These are phyloP conservation scores for Boletus sp. DNA, from an alignment of 1,284 basidiomycete species.

Conservation along the genomic window DNA sequence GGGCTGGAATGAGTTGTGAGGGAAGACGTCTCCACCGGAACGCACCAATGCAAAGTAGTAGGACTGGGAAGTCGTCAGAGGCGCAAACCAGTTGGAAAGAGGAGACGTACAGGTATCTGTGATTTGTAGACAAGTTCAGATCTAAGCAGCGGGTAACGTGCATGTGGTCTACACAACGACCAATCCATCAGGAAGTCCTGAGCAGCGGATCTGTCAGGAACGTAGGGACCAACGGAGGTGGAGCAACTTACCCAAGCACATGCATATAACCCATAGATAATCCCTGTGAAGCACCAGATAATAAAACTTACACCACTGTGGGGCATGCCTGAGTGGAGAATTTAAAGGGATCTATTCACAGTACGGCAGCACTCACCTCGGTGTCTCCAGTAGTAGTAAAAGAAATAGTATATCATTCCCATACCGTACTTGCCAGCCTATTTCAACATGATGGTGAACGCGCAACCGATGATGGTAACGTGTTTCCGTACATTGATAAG, in stretches of 20 bases:
- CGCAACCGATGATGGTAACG: too few relatives aligned
- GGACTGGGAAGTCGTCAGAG: conserved; percentile 43
- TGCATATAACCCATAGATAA: conserved; percentile 72
- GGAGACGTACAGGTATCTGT: conserved; percentile 55
- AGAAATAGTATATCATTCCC: conserved; percentile 64
- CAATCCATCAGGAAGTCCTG: conserved; percentile 84
- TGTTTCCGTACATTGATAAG: conserved; percentile 84
- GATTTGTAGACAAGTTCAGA: conserved; percentile 74
- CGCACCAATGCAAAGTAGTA: conserved; percentile 79
- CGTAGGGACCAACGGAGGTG: not conserved
- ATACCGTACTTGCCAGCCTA: conserved; percentile 82
- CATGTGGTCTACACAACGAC: conserved; percentile 70
- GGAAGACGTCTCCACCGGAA: too few relatives aligned
- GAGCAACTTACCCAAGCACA: conserved; percentile 69
- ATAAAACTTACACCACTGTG: conserved; percentile 33
- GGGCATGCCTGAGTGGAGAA: conserved; percentile 27
- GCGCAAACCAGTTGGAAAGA: not conserved
- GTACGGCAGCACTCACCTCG: conserved; percentile 20
- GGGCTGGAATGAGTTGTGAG: too few relatives aligned
- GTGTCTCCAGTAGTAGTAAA: conserved; percentile 77
- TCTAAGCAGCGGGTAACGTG: conserved; percentile 68
- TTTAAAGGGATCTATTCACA: conserved; percentile 14
- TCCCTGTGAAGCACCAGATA: conserved; percentile 67
- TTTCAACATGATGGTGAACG: conserved; percentile 8
- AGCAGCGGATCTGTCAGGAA: conserved; percentile 1